Conservation (phyloP, 129 eudicot genomes). For the Glebionis coronaria region DNA sequence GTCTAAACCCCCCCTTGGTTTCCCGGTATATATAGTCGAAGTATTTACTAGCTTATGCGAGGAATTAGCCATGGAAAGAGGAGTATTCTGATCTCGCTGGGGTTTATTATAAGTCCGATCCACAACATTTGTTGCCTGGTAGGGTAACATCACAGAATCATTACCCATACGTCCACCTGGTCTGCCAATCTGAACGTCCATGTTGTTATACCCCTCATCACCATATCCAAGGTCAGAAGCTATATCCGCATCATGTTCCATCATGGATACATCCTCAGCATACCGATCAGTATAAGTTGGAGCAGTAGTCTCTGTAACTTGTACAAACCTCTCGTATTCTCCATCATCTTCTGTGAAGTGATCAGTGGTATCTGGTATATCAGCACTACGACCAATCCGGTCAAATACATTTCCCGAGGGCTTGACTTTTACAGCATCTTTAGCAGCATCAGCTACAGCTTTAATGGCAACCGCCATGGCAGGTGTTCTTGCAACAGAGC, state of each 20-base stretch:
- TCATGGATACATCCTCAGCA: constrained; percentile 22
- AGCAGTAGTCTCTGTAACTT: constrained; percentile 27
- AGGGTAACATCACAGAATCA: constrained; percentile 38
- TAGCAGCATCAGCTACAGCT: constrained; percentile 82
- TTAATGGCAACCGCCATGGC: constrained; percentile 68
- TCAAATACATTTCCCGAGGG: constrained; percentile 79
- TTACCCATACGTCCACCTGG: constrained; percentile 44
- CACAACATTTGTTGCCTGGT: constrained; percentile 38
- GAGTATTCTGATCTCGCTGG: constrained; percentile 40
- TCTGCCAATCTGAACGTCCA: constrained; percentile 39
- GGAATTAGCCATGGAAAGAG: constrained; percentile 34
- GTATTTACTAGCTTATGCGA: constrained; percentile 49
- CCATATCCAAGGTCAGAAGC: constrained; percentile 44
- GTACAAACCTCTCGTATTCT: constrained; percentile 30
- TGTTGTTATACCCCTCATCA: constrained; percentile 38
- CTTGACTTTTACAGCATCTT: constrained; percentile 62
- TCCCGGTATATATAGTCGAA: constrained; percentile 53
- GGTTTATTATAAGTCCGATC: constrained; percentile 30
- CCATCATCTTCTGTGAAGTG: constrained; percentile 31
- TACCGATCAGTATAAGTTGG: constrained; percentile 23
- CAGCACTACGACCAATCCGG: constrained; percentile 66
- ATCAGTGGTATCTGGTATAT: constrained; percentile 31
- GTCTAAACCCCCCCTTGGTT: constrained; percentile 32
- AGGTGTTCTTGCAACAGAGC: constrained; percentile 47
- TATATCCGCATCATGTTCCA: constrained; percentile 40